These are phyloP conservation scores for Cadophora sp. DNA, from an alignment of 2,329 filamentous ascomycete species.

Conservation along the genomic window DNA sequence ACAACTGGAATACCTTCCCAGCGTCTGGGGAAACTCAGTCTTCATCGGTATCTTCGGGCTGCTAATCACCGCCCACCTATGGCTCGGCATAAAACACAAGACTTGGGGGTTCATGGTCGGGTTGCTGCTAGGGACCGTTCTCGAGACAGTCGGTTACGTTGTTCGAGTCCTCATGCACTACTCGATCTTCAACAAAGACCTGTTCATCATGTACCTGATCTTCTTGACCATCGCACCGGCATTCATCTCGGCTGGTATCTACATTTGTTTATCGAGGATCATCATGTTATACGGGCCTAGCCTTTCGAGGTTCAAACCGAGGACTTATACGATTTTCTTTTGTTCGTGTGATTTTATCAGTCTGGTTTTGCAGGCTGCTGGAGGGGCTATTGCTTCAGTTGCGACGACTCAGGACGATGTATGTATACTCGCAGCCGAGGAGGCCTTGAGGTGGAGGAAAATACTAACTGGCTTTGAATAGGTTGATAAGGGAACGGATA, in stretches of 20 bases:
- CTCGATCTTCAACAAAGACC: slow-evolving; percentile 54
- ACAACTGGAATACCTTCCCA: slow-evolving; percentile 54
- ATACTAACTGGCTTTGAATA: slow-evolving; percentile 7
- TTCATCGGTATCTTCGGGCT: slow-evolving; percentile 60
- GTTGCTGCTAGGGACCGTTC: slow-evolving; percentile 57
- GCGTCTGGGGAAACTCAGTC: slow-evolving; percentile 57
- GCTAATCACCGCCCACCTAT: slow-evolving; percentile 55
- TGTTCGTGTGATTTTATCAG: slow-evolving; percentile 66
- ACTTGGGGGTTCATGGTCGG: slow-evolving; percentile 63
- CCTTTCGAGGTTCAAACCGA: slow-evolving; percentile 52
- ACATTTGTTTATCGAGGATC: slow-evolving; percentile 61
- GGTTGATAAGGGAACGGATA: slow-evolving; percentile 54
- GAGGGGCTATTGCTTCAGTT: slow-evolving; percentile 60
- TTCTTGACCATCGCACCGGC: slow-evolving; percentile 67
- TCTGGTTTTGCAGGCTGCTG: slow-evolving; percentile 63
- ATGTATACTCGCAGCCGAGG: not conserved
- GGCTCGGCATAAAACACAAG: slow-evolving; percentile 56
- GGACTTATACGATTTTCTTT: slow-evolving; percentile 60
- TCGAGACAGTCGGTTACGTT: slow-evolving; percentile 64
- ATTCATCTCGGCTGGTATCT: slow-evolving; percentile 66
- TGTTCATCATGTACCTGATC: slow-evolving; percentile 62
- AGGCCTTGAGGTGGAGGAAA: not conserved
- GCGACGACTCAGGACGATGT: slow-evolving; percentile 45
- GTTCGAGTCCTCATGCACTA: slow-evolving; percentile 60
- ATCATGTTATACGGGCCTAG: slow-evolving; percentile 52